Percentiles rank a stretch among this genome's conserved stretches.
These are phyloP conservation scores for Mycena sanguinolenta DNA, from an alignment of 768 basidiomycete genomes.

Conservation along the genomic window DNA sequence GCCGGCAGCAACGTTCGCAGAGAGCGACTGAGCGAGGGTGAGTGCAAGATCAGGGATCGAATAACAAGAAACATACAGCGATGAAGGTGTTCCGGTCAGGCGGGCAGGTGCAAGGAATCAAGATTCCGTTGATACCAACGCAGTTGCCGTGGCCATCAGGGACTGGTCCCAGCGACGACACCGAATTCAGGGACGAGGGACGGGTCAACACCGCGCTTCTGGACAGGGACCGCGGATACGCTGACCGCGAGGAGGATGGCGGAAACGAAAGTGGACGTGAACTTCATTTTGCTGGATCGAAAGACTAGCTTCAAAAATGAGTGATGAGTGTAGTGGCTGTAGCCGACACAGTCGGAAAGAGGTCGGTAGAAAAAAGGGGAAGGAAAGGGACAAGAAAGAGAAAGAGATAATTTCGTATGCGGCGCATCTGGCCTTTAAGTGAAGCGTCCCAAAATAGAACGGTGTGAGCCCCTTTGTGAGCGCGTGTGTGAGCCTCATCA, in stretches of 20 bases:
- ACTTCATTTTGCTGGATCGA: constrained; percentile 47
- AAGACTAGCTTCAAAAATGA: constrained; percentile 26
- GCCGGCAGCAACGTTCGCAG: constrained; percentile 71
- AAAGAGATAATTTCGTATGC: neutral
- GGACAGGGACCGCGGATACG: constrained; percentile 55
- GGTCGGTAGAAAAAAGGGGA: neutral
- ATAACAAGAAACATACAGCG: constrained; percentile 47
- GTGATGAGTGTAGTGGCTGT: constrained; percentile 12
- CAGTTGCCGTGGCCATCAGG: constrained; percentile 81
- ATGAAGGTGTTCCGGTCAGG: constrained; percentile 68
- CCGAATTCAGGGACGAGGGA: constrained; percentile 73
- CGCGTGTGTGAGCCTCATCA: constrained; percentile 3
- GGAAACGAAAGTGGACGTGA: constrained; percentile 46
- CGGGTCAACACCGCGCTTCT: constrained; percentile 57
- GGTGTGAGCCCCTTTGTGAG: neutral
- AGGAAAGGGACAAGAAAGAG: constrained; percentile 7
- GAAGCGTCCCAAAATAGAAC: neutral
- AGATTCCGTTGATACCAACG: constrained; percentile 71
- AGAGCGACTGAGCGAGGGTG: constrained; percentile 52
- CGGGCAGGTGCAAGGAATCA: constrained; percentile 78
- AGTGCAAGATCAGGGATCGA: neutral
- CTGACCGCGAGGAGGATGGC: constrained; percentile 48
- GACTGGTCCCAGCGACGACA: constrained; percentile 67
- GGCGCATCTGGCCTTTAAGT: neutral
- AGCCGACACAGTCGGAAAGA: constrained; percentile 23